Evolutionary conservation across 2,329 filamentous ascomycete genomes (phyloP).

Genomic region (Penicillium digitatum): DNA sequence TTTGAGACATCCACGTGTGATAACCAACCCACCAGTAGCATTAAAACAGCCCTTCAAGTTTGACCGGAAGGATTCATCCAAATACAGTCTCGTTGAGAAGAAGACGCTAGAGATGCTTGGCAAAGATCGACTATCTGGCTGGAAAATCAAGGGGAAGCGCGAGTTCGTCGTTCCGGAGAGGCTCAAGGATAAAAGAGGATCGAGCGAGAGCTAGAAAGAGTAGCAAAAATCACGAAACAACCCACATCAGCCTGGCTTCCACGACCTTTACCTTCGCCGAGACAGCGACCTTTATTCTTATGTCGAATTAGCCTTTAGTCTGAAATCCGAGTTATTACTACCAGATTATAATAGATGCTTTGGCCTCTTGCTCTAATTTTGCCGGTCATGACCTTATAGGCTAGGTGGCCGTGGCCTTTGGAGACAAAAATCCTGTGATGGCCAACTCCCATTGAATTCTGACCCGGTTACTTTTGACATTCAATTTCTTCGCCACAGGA

Average conservation of each 20-base stretch:
- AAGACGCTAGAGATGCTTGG: slow-evolving; percentile 51
- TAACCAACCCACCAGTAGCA: slow-evolving; percentile 54
- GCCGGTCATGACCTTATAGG: neutral
- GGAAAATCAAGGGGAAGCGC: slow-evolving; percentile 47
- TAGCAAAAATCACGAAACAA: neutral
- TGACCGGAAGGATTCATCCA: slow-evolving; percentile 42
- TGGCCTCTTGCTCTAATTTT: neutral
- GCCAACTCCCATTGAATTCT: neutral
- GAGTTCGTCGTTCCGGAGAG: slow-evolving; percentile 47
- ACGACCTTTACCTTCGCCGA: neutral
- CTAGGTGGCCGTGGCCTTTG: neutral
- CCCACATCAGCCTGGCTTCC: neutral
- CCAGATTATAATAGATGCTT: neutral
- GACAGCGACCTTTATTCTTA: neutral
- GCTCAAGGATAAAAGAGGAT: slow-evolving; percentile 29
- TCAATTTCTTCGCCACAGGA: slow-evolving; percentile 14
- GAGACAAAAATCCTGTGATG: neutral
- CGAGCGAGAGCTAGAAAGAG: slow-evolving; percentile 39
- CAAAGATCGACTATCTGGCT: slow-evolving; percentile 45
- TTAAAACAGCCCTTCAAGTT: slow-evolving; percentile 52
- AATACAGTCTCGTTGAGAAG: slow-evolving; percentile 51
- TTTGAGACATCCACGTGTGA: slow-evolving; percentile 48
- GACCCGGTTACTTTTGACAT: neutral
- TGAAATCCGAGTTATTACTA: neutral
- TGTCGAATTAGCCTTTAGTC: slow-evolving; percentile 2